Conservation (phyloP, 208 protist genomes). For the Phytomonas sp. region DNA sequence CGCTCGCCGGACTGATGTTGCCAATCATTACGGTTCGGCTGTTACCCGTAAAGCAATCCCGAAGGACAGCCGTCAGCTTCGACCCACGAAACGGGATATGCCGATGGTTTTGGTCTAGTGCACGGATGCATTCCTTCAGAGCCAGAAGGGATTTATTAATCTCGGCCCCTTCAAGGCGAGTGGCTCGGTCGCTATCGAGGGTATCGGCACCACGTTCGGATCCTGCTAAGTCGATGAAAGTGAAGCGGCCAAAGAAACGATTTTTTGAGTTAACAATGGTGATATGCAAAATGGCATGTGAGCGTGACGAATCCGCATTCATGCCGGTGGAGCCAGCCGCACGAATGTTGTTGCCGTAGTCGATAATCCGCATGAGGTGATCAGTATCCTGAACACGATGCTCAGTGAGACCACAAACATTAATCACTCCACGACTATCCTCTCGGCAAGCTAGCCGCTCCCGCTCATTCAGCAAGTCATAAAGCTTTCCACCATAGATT, state of each 20-base stretch:
- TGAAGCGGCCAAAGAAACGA: slow-evolving; percentile 87
- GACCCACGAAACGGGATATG: slow-evolving; percentile 92
- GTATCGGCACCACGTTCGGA: slow-evolving; percentile 82
- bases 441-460: slow-evolving; percentile 83
- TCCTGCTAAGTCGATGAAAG: slow-evolving; percentile 92
- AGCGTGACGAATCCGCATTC: slow-evolving; percentile 92
- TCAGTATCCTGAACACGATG: slow-evolving; percentile 58
- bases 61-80: slow-evolving; percentile 90
- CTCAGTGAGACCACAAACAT: slow-evolving; percentile 71
- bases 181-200: slow-evolving; percentile 62
- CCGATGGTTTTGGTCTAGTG: slow-evolving; percentile 68
- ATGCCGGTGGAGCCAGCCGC: slow-evolving; percentile 90
- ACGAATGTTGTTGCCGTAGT: slow-evolving; percentile 81
- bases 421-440: slow-evolving; percentile 86
- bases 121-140: slow-evolving; percentile 85
- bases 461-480: slow-evolving; percentile 77
- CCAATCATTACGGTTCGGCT: slow-evolving; percentile 93
- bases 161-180: slow-evolving; percentile 78
- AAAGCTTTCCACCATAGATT: slow-evolving; percentile 82
- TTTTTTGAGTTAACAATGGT: slow-evolving; percentile 73
- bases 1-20: slow-evolving; percentile 81
- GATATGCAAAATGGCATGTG: slow-evolving; percentile 94
- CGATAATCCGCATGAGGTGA: slow-evolving; percentile 75
- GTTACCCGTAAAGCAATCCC: slow-evolving; percentile 86
- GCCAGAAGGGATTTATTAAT: slow-evolving; percentile 90